These are phyloP conservation scores for Noccaea caerulescens DNA, from an alignment of 345 rosid species.

Conservation along the genomic window DNA sequence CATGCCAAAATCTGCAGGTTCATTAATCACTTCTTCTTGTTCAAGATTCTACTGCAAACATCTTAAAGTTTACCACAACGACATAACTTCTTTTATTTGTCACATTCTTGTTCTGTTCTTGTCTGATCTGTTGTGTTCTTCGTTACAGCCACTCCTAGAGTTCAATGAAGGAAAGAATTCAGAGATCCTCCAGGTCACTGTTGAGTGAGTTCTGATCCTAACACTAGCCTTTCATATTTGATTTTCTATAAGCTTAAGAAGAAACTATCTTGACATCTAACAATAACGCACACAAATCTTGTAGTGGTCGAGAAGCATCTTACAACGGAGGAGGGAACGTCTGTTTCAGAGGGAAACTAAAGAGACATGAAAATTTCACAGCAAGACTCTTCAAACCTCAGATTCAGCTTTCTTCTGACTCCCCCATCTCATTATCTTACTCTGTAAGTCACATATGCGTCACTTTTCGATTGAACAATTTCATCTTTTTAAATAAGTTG, in stretches of 20 bases:
- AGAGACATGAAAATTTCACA: slow-evolving; percentile 46
- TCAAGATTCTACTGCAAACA: background rate
- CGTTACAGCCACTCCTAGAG: slow-evolving; percentile 65
- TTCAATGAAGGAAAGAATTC: slow-evolving; percentile 43
- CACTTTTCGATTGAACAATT: background rate
- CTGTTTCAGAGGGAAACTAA: slow-evolving; percentile 71
- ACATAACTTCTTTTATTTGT: background rate
- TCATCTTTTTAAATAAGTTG: background rate
- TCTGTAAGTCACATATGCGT: slow-evolving; percentile 57
- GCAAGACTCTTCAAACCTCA: slow-evolving; percentile 66
- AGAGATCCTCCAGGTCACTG: slow-evolving; percentile 52
- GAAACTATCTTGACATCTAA: slow-evolving; percentile 8
- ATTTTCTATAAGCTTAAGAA: background rate
- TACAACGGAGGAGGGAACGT: slow-evolving; percentile 77
- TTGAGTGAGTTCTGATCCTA: slow-evolving; percentile 62
- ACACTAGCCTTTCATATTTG: slow-evolving; percentile 6
- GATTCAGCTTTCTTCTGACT: slow-evolving; percentile 52
- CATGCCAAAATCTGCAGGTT: slow-evolving; percentile 81
- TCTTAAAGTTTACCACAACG: background rate
- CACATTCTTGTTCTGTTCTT: slow-evolving; percentile 10
- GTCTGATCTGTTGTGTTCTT: slow-evolving; percentile 17
- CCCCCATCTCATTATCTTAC: slow-evolving; percentile 54
- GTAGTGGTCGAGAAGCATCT: slow-evolving; percentile 64
- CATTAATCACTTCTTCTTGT: background rate
- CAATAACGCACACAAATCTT: slow-evolving; percentile 2